Evolutionary conservation across 2,329 filamentous ascomycete genomes (phyloP).

Genomic region (Pezicula carpinea): DNA sequence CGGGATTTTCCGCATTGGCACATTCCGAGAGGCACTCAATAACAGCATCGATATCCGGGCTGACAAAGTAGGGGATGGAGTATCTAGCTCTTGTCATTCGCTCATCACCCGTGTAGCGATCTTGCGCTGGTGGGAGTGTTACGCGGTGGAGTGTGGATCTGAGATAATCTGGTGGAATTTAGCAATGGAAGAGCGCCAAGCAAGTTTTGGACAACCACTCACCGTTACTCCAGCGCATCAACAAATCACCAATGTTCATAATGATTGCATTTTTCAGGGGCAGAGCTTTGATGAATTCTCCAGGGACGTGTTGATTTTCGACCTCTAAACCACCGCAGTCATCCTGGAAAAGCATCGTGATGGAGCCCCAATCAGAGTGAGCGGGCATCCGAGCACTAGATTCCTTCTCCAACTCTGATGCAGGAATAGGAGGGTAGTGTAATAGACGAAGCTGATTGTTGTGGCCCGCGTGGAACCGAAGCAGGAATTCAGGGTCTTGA

Average conservation of each 20-base stretch:
- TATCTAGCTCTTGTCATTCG: conserved; percentile 46
- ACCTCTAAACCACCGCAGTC: conserved; percentile 46
- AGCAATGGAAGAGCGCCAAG: not conserved
- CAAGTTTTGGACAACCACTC: conserved; percentile 8
- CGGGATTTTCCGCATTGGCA: conserved; percentile 34
- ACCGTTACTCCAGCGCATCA: conserved; percentile 47
- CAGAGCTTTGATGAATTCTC: conserved; percentile 35
- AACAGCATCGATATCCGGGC: conserved; percentile 42
- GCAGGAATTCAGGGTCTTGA: conserved; percentile 39
- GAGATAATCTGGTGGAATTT: conserved; percentile 34
- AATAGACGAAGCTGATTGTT: conserved; percentile 57
- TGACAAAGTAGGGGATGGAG: conserved; percentile 57
- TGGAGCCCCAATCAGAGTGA: conserved; percentile 46
- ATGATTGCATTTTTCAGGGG: conserved; percentile 37
- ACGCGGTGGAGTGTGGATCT: conserved; percentile 51
- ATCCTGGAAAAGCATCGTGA: conserved; percentile 51
- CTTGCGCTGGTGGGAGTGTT: conserved; percentile 35
- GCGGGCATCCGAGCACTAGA: conserved; percentile 41
- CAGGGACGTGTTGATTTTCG: conserved; percentile 34
- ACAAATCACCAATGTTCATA: conserved; percentile 45
- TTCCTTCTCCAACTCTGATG: conserved; percentile 35
- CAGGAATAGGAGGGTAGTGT: conserved; percentile 50
- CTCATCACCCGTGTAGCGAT: conserved; percentile 33
- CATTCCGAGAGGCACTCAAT: conserved; percentile 49
- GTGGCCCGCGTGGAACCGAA: conserved; percentile 45